phyloP scores from a whole-genome alignment of 345 rosid genomes.

The Raphanus sativus region DNA sequence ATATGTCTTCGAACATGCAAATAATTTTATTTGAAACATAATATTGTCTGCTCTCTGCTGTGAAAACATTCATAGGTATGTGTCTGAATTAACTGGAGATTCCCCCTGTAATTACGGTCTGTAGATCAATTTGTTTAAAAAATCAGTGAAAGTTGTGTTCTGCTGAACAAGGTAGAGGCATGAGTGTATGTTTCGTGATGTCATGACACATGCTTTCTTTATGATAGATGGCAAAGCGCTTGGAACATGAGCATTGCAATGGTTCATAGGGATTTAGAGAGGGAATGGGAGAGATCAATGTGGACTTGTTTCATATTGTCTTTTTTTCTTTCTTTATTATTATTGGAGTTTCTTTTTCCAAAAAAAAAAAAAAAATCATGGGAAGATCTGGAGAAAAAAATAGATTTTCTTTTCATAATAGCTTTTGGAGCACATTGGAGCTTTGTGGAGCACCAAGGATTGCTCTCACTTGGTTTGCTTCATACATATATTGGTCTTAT shows the following conservation, averaged over 20 bases:
- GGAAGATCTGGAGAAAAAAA: constrained; percentile 57
- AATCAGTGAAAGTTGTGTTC: background rate
- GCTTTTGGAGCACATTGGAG: constrained; percentile 90
- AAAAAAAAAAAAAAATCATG: no score
- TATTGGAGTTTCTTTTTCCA: constrained; percentile 77
- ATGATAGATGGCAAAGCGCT: constrained; percentile 92
- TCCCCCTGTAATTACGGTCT: background rate
- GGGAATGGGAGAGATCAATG: constrained; percentile 80
- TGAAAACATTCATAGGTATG: background rate
- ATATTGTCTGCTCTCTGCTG: background rate
- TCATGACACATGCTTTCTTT: constrained; percentile 91
- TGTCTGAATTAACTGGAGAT: background rate
- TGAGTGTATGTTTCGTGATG: constrained; percentile 59
- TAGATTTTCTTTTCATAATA: constrained; percentile 43
- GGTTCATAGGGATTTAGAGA: constrained; percentile 85
- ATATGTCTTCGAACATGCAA: background rate
- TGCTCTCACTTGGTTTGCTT: constrained; percentile 88
- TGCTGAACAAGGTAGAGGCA: constrained; percentile 56
- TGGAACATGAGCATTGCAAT: constrained; percentile 93
- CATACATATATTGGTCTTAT: no score
- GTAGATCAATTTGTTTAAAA: background rate
- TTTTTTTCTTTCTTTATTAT: constrained; percentile 37
- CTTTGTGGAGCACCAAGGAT: constrained; percentile 92
- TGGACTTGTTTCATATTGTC: constrained; percentile 60
- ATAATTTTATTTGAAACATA: background rate